phyloP scores from a whole-genome alignment of 2,329 filamentous ascomycete species.

The Fusarium sacchari region DNA sequence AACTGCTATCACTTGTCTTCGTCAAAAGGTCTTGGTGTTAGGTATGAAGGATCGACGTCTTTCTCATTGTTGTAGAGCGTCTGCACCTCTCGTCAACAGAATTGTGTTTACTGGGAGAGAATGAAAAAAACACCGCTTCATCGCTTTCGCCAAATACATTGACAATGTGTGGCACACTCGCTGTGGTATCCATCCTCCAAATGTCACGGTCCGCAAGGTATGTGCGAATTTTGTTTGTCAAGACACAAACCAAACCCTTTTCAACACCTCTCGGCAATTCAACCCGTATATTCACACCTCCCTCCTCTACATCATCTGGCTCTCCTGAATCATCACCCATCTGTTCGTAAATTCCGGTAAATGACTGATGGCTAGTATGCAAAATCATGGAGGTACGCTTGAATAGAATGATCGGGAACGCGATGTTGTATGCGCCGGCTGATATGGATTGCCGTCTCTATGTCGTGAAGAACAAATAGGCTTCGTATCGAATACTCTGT shows the following conservation, averaged over 20 bases:
- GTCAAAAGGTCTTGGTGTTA: not conserved
- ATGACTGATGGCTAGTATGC: constrained; percentile 37
- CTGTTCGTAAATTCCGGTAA: constrained; percentile 39
- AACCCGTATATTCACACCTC: not conserved
- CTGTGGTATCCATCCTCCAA: constrained; percentile 21
- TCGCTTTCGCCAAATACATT: constrained; percentile 36
- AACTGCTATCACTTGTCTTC: not conserved
- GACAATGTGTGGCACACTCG: constrained; percentile 25
- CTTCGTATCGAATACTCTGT: constrained; percentile 22
- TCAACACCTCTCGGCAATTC: constrained; percentile 2
- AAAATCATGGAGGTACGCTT: constrained; percentile 37
- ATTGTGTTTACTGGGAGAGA: constrained; percentile 29
- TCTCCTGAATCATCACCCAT: constrained; percentile 21
- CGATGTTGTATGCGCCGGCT: constrained; percentile 39
- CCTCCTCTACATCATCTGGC: not conserved
- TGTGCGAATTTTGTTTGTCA: constrained; percentile 21
- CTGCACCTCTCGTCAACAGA: constrained; percentile 19
- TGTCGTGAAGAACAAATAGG: constrained; percentile 25
- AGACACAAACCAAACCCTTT: constrained; percentile 20
- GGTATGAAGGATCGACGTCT: constrained; percentile 32
- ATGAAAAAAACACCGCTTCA: constrained; percentile 32
- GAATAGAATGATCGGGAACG: constrained; percentile 38
- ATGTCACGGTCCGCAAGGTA: constrained; percentile 5
- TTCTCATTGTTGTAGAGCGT: constrained; percentile 33
- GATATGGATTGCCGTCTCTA: constrained; percentile 20